Conservation (phyloP, 2,329 filamentous ascomycete genomes). For the Neophaeococcomyces mojaviensis region DNA sequence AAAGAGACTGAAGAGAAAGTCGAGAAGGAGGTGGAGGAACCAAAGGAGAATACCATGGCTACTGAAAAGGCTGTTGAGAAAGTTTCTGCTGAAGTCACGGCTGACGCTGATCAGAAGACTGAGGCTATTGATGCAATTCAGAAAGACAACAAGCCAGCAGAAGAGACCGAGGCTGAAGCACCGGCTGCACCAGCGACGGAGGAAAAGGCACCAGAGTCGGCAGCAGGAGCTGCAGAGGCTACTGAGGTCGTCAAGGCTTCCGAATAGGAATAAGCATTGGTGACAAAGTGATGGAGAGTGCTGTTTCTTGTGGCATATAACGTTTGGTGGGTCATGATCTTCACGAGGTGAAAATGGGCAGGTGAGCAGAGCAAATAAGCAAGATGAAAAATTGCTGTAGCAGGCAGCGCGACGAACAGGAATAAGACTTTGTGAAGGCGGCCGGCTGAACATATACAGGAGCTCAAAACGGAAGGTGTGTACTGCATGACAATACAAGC, state of each 20-base stretch:
- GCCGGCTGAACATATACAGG: neutral
- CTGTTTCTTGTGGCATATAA: neutral
- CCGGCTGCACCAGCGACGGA: conserved; percentile 13
- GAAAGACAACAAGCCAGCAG: conserved; percentile 11
- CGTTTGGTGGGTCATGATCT: neutral
- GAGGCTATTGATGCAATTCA: conserved; percentile 28
- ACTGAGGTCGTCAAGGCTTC: conserved; percentile 19
- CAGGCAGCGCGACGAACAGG: too few species aligned
- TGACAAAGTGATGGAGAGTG: neutral
- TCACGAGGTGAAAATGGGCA: too few species aligned
- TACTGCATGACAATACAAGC: neutral
- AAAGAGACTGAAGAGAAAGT: conserved; percentile 28
- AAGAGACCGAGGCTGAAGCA: conserved; percentile 11
- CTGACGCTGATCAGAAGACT: conserved; percentile 24
- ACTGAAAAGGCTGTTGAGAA: conserved; percentile 30
- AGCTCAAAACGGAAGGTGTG: neutral
- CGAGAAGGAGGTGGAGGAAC: conserved; percentile 26
- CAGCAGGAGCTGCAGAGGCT: conserved; percentile 17
- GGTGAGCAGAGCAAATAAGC: too few species aligned
- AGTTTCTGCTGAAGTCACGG: conserved; percentile 24
- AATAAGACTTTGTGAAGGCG: too few species aligned
- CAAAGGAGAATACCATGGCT: conserved; percentile 24
- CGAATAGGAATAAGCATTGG: conserved; percentile 10
- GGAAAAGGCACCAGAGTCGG: conserved; percentile 20
- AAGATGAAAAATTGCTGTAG: too few species aligned